Evolutionary conservation across 108 stramenopile species (phyloP), one percentile per base, ranked within the genome.

Genomic region (Skeletonema tropicum): DNA sequence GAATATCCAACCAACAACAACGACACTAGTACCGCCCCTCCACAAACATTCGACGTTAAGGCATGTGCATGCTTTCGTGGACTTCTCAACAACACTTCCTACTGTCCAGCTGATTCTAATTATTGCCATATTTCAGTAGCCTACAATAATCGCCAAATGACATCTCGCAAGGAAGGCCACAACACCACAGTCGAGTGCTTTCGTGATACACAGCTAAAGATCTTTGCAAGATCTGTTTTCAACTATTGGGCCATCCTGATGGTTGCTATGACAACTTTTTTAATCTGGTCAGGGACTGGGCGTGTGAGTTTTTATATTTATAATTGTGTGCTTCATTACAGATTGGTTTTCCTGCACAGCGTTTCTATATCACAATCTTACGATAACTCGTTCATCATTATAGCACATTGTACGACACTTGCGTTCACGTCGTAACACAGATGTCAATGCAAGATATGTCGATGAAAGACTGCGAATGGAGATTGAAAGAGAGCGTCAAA

Each of bases 161-260:
- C 52, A 55, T 21, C 52, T 0, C 52, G 21, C 2, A 55, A 1
- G 9, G 52, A 55, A 55, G 23, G 4, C 23, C 52, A 55, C 23
- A 23, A 55, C 9, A 6, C 52, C 4, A 25, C 52, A 55, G 52
- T 55, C 21, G 23, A 4, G 52, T 55, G 52, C 7, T 55, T 23
- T 23, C 52, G 52, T 8, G 52, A 55, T 23, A 55, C 52, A 23
- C 21, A 55, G 7, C 52, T 55, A 2, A 55, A 55, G 23, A 23
- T 23, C 10, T 64, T 39, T 41, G 64, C 64, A 41, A 17, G 64
- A 38, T 38, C 38, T 41, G 41, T 64, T 2, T 64, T 36, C 21
- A 64, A 64, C n/a, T 64, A 64, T 41, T 36, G 21, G 6, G 25
- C 64, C 3, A 39, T 64, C 8, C n/a, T 64, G 13, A 39, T 45